phyloP scores from a whole-genome alignment of 1,284 basidiomycete genomes.

The Bondarzewia mesenterica region DNA sequence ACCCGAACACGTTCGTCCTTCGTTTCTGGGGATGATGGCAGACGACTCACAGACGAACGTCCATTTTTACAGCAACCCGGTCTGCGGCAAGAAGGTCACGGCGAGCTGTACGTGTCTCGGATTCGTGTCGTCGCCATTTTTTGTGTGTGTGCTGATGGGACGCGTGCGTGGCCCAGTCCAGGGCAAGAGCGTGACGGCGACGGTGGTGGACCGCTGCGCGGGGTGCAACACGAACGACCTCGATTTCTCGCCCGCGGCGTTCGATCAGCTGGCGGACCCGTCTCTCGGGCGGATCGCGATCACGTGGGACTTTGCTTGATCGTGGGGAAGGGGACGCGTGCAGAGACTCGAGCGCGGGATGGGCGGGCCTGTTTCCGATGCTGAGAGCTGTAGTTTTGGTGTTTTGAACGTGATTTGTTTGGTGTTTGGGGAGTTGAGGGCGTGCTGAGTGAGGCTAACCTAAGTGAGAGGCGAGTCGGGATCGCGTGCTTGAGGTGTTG shows the following conservation, averaged over 20 bases:
- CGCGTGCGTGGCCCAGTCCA: slow-evolving; percentile 29
- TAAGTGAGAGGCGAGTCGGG: too few relatives aligned
- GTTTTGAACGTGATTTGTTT: too few relatives aligned
- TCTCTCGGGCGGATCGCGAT: slow-evolving; percentile 44
- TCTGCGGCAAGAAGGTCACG: slow-evolving; percentile 21
- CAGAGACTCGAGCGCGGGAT: too few relatives aligned
- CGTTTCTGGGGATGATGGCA: too few relatives aligned
- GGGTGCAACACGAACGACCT: slow-evolving; percentile 43
- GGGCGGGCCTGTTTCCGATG: too few relatives aligned
- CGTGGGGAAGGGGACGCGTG: too few relatives aligned
- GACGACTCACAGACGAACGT: background rate
- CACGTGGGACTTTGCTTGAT: slow-evolving; percentile 30
- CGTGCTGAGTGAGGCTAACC: too few relatives aligned
- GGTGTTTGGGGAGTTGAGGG: too few relatives aligned
- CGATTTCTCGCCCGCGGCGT: slow-evolving; percentile 52
- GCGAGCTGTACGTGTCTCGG: slow-evolving; percentile 16
- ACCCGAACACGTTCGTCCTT: background rate
- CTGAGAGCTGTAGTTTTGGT: too few relatives aligned
- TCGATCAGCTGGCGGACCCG: slow-evolving; percentile 27
- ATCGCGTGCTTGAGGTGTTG: too few relatives aligned
- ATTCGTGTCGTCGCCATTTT: background rate
- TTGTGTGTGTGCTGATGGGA: slow-evolving; percentile 32
- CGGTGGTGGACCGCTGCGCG: slow-evolving; percentile 51
- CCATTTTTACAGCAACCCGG: slow-evolving; percentile 18
- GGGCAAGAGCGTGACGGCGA: slow-evolving; percentile 21